These are phyloP conservation scores for Starmera dryadoides DNA, from an alignment of 805 yeast genomes.

Conservation along the genomic window DNA sequence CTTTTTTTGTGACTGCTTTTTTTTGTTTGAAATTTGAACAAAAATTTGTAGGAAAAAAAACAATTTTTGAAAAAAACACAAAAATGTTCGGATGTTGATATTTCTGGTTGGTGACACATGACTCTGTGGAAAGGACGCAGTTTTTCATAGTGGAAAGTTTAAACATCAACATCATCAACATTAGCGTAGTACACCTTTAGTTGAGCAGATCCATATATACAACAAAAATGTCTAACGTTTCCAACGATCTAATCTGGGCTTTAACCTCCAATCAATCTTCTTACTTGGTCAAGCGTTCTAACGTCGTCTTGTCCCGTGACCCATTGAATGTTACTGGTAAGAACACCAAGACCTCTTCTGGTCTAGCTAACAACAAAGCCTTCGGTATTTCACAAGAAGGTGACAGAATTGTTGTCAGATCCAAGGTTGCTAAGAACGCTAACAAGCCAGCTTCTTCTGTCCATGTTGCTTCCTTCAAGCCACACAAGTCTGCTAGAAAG, in stretches of 20 bases:
- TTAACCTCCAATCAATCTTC: conserved; percentile 38
- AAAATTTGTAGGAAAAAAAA: no score
- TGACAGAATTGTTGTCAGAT: conserved; percentile 32
- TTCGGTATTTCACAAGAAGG: conserved; percentile 33
- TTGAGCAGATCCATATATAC: neutral
- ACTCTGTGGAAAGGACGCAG: neutral
- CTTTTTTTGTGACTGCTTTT: neutral
- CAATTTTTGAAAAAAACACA: no score
- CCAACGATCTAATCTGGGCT: conserved; percentile 45
- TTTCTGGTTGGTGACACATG: no score
- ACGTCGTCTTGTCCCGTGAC: conserved; percentile 37
- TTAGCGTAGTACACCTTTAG: neutral
- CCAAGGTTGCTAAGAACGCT: conserved; percentile 37
- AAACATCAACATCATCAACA: neutral
- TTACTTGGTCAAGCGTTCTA: conserved; percentile 40
- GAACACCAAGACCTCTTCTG: conserved; percentile 40
- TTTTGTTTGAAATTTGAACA: no score
- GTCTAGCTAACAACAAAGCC: conserved; percentile 43
- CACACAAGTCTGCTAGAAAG: conserved; percentile 34
- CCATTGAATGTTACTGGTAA: conserved; percentile 41
- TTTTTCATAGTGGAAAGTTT: neutral
- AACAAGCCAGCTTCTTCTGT: conserved; percentile 40
- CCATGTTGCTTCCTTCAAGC: conserved; percentile 30
- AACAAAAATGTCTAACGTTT: conserved; percentile 24
- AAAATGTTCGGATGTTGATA: no score